These are phyloP conservation scores for Claviceps sp. DNA, from an alignment of 2,329 filamentous ascomycete genomes.

Conservation along the genomic window DNA sequence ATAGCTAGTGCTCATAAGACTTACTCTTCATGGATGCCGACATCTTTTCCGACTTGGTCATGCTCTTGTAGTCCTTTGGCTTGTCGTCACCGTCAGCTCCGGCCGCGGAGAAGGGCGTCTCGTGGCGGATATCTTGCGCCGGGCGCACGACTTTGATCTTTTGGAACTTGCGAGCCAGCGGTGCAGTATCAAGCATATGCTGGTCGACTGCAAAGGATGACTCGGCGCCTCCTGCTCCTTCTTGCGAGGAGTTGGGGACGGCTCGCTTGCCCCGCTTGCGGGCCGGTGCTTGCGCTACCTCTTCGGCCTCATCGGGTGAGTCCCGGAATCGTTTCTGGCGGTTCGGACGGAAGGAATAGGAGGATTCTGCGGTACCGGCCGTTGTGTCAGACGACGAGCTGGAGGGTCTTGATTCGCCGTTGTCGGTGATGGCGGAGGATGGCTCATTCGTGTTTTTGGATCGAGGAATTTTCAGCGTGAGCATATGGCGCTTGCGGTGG, in stretches of 20 bases:
- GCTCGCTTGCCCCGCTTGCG: slow-evolving; percentile 25
- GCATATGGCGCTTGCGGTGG: slow-evolving; percentile 15
- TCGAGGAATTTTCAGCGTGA: slow-evolving; percentile 28
- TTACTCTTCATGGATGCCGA: slow-evolving; percentile 51
- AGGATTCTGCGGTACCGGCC: slow-evolving; percentile 34
- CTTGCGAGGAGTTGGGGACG: slow-evolving; percentile 5
- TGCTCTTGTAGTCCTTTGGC: slow-evolving; percentile 42
- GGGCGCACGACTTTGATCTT: slow-evolving; percentile 27
- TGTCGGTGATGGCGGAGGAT: slow-evolving; percentile 23
- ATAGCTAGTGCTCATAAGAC: slow-evolving; percentile 9
- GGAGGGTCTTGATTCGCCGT: slow-evolving; percentile 36
- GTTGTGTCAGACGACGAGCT: slow-evolving; percentile 40
- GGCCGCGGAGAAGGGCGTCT: slow-evolving; percentile 14
- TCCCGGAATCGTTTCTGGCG: slow-evolving; percentile 40
- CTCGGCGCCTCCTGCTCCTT: slow-evolving; percentile 3
- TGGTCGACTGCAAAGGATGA: slow-evolving; percentile 8
- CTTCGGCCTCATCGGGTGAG: slow-evolving; percentile 30
- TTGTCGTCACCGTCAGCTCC: slow-evolving; percentile 25
- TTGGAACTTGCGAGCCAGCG: slow-evolving; percentile 18
- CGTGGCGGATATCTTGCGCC: slow-evolving; percentile 15
- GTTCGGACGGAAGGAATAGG: slow-evolving; percentile 41
- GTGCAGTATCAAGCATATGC: slow-evolving; percentile 11
- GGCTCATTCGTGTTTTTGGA: slow-evolving; percentile 26
- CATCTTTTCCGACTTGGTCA: slow-evolving; percentile 56
- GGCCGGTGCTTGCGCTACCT: slow-evolving; percentile 21